Base-by-base conservation (phyloP, 108 stramenopile species). In the Nitzschia inconspicua region DNA sequence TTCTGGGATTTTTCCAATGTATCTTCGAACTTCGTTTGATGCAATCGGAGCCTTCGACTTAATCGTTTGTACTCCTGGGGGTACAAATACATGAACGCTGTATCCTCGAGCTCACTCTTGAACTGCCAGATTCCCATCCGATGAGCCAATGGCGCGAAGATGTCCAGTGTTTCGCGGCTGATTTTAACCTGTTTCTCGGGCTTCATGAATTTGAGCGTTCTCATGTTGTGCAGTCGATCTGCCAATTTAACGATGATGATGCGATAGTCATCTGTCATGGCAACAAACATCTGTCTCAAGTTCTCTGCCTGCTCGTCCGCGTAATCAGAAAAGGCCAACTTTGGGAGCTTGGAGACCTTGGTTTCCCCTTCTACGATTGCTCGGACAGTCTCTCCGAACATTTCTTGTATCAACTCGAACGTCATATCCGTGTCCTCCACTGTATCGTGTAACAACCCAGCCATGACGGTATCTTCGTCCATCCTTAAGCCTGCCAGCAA, bases 41-140 rank as follows among this genome's bases (percentile, higher is more conserved):
- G 87, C 57, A 72, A 70, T 9, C 61, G 62, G 47, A 94, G 47
- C 23, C 76, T 59, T 26, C 80, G 64, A 59, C 85, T 90, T 60
- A 96, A 63, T 64, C 85, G 71, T 42, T 84, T 84, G 76, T 93
- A 93, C 66, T 97, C 92, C 39, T 77, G 62, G 0, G 97, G 97
- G 64, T 96, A 96, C 42, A 98, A 64, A 57, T 94, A 93, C 77
- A 87, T 82, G 69, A 98, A 98, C 0, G 93, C 85, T n/a, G 80
- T 89, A 62, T 98, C 96, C 74, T 98, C 96, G 40, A 98, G 70
- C 49, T 97, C 97, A 3, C 82, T 78, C 66, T 96, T 96, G 75
- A 97, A 92, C 42, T 91, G 89, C 94, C 94, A 94, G n/a, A 98
- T 85, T 23, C 96, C 96, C 89, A 98, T 90, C 16, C 94, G 70